Evolutionary conservation across 306 rosid genomes (phyloP), one percentile per base, ranked within the genome.

Genomic region (Herpetospermum pedunculosum): DNA sequence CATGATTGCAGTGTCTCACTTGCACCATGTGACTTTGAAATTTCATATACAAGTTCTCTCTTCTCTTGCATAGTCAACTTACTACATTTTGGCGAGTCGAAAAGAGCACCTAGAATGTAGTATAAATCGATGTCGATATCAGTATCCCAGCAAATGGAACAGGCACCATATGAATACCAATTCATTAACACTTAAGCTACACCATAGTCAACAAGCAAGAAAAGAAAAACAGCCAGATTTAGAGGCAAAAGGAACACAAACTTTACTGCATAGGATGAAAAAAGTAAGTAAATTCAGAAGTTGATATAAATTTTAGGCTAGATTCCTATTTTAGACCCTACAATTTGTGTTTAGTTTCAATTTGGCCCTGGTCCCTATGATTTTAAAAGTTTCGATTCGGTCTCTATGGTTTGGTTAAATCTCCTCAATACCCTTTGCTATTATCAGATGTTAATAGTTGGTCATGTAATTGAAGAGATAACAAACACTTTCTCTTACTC

Each of bases 21-120:
- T 71, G 99, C 99, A 73, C 89, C 92, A 54, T 83, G 84, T 13
- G 95, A 80, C 59, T 86, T 85, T 47, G 96, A 91, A 78, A 94
- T 78, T 83, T 91, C 96, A 82, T 91, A 84, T 6, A 95, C 96
- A 73, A 95, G 86, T 74, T 82, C 96, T 82, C 96, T 83, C 80
- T 89, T 94, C 81, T 87, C 84, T 85, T 94, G 96, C 90, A 89
- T 84, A 75, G 86, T 91, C 90, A 89, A 62, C 72, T 85, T 91
- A 72, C 87, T 76, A 79, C 83, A 48, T 74, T 85, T 91, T 37
- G 92, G 76, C 54, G 83, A 88, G 77, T 86, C 95, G 23, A 83
- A 82, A 25, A 85, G 29, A 70, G 73, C 75, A 77, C 91, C 96
- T 93, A 78, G 50, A 79, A 65, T 26, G 38, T 72, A 73, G 75